Evolutionary conservation across 345 rosid species (phyloP).

Genomic region (Lenwebbia sp.): DNA sequence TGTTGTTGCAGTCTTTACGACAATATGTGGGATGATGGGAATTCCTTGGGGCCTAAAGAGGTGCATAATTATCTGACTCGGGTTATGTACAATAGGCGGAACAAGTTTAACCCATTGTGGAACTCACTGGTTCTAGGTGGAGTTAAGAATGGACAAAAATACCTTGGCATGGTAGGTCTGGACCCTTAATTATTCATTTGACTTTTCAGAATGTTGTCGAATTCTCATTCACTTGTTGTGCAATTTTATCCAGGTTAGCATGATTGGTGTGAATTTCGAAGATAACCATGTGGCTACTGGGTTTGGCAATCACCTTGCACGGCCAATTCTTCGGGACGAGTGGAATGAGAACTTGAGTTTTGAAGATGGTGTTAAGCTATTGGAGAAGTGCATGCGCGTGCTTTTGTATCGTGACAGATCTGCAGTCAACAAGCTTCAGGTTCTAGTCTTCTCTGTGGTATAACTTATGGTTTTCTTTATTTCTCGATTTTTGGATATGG

Average conservation of each 20-base stretch:
- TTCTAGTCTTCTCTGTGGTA: not conserved
- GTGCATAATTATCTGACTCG: slow-evolving; percentile 87
- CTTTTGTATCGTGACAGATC: slow-evolving; percentile 92
- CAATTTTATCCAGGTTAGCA: slow-evolving; percentile 42
- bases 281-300: slow-evolving; percentile 94
- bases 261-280: slow-evolving; percentile 85
- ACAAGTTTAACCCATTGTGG: slow-evolving; percentile 95
- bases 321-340: slow-evolving; percentile 86
- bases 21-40: slow-evolving; percentile 98
- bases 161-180: slow-evolving; percentile 65
- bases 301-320: slow-evolving; percentile 87
- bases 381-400: slow-evolving; percentile 96
- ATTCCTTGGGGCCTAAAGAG: slow-evolving; percentile 97
- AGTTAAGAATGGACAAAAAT: slow-evolving; percentile 79
- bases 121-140: slow-evolving; percentile 97
- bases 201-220: not conserved
- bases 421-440: slow-evolving; percentile 95
- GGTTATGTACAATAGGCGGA: slow-evolving; percentile 91
- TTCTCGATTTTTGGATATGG: too few species aligned
- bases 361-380: slow-evolving; percentile 80
- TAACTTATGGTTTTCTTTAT: too few species aligned
- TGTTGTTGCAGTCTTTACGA: slow-evolving; percentile 59
- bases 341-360: slow-evolving; percentile 84
- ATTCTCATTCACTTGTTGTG: not conserved
- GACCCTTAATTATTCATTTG: not conserved